Conservation (phyloP, 768 basidiomycete species). For the Amylocystis lapponica region DNA sequence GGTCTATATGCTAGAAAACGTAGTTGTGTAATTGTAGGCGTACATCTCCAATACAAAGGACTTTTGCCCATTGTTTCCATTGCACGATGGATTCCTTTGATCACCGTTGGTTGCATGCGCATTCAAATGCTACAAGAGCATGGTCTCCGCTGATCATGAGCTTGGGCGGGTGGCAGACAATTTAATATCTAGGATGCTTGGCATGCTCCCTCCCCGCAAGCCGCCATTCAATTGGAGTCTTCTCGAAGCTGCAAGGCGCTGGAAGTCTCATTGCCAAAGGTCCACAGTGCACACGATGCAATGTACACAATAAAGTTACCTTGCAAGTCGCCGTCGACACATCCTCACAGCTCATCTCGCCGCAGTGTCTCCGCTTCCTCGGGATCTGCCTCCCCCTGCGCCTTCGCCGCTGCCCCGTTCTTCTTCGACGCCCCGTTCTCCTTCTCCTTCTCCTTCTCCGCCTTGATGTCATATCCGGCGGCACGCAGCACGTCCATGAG, state of each 20-base stretch:
- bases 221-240: too few relatives aligned
- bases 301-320: too few relatives aligned
- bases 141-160: too few relatives aligned
- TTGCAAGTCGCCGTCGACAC: too few relatives aligned
- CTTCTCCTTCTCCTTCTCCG: conserved; percentile 9
- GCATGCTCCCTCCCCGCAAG: too few relatives aligned
- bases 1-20: conserved; percentile 21
- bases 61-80: conserved; percentile 5
- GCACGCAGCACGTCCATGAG: conserved; percentile 17
- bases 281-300: too few relatives aligned
- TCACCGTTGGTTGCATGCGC: not conserved
- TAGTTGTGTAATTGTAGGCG: conserved; percentile 27
- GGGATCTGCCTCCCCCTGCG: conserved; percentile 6
- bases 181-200: too few relatives aligned
- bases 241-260: too few relatives aligned
- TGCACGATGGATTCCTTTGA: not conserved
- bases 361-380: conserved; percentile 7
- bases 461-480: conserved; percentile 13
- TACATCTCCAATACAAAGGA: conserved; percentile 16
- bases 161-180: too few relatives aligned
- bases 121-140: not conserved
- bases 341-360: conserved; percentile 21
- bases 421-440: conserved; percentile 9
- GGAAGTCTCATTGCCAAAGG: too few relatives aligned
- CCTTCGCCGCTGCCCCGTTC: conserved; percentile 3